These are phyloP conservation scores for Trichoderma cornu-damae DNA, from an alignment of 2,329 filamentous ascomycete genomes.

Conservation along the genomic window DNA sequence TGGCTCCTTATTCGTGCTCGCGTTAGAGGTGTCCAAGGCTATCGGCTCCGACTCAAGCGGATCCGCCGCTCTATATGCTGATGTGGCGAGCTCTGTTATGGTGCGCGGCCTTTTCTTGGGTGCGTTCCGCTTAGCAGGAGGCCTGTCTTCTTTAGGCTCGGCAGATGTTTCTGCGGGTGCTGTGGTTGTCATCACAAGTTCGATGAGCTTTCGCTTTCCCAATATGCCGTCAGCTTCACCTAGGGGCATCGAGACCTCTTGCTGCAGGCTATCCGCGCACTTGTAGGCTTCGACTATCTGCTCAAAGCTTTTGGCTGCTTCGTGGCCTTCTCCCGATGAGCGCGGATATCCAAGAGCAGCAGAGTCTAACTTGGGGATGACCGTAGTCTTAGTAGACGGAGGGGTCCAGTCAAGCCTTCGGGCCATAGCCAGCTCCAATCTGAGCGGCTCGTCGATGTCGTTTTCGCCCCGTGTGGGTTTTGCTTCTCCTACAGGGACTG, in stretches of 20 bases:
- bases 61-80: constrained; percentile 50
- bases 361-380: constrained; percentile 30
- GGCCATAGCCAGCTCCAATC: constrained; percentile 46
- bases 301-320: constrained; percentile 37
- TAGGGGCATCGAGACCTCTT: constrained; percentile 18
- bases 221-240: constrained; percentile 35
- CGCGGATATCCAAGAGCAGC: constrained; percentile 24
- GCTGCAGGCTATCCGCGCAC: constrained; percentile 27
- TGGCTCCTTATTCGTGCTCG: constrained; percentile 20
- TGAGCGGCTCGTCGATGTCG: constrained; percentile 32
- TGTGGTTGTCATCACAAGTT: constrained; percentile 40
- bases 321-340: constrained; percentile 14
- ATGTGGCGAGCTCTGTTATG: constrained; percentile 72
- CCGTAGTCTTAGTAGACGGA: constrained; percentile 39
- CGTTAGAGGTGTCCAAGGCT: constrained; percentile 41
- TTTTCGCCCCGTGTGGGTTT: neutral
- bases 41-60: constrained; percentile 30
- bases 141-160: constrained; percentile 26
- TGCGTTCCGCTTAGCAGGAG: constrained; percentile 45
- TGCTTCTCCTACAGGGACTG: no score
- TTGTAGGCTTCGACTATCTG: constrained; percentile 42
- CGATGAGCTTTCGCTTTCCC: constrained; percentile 53
- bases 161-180: constrained; percentile 19
- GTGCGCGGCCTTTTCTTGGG: constrained; percentile 68
- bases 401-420: constrained; percentile 66